Evolutionary conservation across 805 yeast species (phyloP), one percentile per base, ranked within the genome.

Genomic region (Ogataea trehalophila): DNA sequence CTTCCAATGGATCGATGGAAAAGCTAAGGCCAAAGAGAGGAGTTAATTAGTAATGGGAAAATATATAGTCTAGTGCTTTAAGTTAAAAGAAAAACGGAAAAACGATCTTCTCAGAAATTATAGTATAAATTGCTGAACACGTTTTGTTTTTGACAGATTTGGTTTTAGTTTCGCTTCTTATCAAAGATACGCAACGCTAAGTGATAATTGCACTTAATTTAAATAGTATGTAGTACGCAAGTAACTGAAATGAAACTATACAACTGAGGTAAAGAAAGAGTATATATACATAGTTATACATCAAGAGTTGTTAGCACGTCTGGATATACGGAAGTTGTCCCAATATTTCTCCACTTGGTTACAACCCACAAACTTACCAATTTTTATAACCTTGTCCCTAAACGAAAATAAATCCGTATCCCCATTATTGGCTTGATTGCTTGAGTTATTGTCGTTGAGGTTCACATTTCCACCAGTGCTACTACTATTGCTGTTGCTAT

Each of bases 291-390:
- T 36, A 6, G 7, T 8, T 11, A 26, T 26, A 26, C 31, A 26
- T 26, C 31, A 26, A 11, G 31, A 26, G 31, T 26, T 26, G 11
- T 26, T 26, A 26, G 31, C 31, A 26, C 39, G 23, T 20, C 48
- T 41, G 34, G 46, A 31, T 37, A 56, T 48, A 33, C 55, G 41
- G 37, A 52, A 59, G 14, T 49, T 44, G 14, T 51, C 54, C 67
- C 65, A 66, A 42, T 63, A 65, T 42, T 58, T 56, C 8, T 61
- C 65, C n/a, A 65, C 63, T n/a, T 53, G 52, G 9, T 33, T 18
- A 39, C 68, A 64, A 1, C 70, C 70, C 33, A 66, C 56, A 45
- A 59, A 62, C 31, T 50, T 55, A 2, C 62, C 67, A 22, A 66
- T 50, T 40, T 55, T 48, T 37, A 63, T 43, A n/a, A 63, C 45